Conservation (phyloP, 257 asterid genomes). For the Solanum gracilifrons region DNA sequence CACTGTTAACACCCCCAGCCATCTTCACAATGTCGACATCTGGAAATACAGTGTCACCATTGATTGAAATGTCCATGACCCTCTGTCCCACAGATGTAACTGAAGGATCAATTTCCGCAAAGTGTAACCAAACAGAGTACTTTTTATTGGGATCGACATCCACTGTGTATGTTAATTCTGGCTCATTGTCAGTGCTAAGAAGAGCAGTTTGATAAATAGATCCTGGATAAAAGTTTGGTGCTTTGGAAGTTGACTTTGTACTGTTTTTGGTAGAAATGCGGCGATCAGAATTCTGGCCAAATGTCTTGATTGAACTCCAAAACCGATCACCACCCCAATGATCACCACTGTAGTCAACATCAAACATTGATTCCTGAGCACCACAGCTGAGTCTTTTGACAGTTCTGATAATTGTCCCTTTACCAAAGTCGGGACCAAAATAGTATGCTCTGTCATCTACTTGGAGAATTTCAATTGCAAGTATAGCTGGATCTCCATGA, state of each 20-base stretch:
- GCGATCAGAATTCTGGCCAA: constrained; percentile 44
- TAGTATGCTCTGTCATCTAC: constrained; percentile 62
- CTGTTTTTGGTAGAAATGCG: constrained; percentile 24
- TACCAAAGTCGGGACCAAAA: constrained; percentile 65
- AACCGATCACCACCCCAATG: constrained; percentile 96
- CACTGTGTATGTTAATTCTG: constrained; percentile 55
- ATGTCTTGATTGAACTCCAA: constrained; percentile 53
- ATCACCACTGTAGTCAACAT: constrained; percentile 65
- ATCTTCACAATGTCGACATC: constrained; percentile 54
- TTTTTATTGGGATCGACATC: constrained; percentile 82
- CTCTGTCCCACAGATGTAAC: constrained; percentile 63
- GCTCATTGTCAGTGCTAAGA: constrained; percentile 40
- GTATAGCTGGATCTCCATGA: constrained; percentile 89
- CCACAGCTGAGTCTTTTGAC: constrained; percentile 72
- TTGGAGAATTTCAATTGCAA: constrained; percentile 88
- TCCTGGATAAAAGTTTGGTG: constrained; percentile 91
- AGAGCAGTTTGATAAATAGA: constrained; percentile 75
- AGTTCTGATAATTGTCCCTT: constrained; percentile 77
- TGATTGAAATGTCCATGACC: constrained; percentile 62
- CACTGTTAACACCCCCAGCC: constrained; percentile 63
- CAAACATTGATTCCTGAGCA: constrained; percentile 42
- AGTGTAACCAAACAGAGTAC: constrained; percentile 89
- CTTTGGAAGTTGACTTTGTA: constrained; percentile 35
- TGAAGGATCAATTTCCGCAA: constrained; percentile 80
- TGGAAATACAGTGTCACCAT: constrained; percentile 45